phyloP scores from a whole-genome alignment of 2,329 filamentous ascomycete species.

The Trichocomaceae sp. region DNA sequence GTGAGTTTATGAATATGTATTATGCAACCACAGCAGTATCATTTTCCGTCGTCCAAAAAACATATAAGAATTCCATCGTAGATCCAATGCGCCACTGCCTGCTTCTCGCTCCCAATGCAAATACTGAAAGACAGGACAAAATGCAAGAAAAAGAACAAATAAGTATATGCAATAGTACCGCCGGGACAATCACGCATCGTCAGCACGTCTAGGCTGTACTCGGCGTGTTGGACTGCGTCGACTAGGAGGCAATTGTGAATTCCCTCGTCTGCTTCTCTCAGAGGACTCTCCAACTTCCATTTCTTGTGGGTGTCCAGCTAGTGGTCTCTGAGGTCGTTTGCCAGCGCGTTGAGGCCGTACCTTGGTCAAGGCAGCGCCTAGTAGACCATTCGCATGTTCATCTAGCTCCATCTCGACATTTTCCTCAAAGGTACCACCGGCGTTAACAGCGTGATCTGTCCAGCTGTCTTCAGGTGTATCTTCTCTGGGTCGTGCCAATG shows the following conservation, averaged over 20 bases:
- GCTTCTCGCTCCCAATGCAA: conserved; percentile 13
- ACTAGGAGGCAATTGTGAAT: conserved; percentile 13
- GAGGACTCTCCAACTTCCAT: conserved; percentile 21
- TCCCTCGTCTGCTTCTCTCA: conserved; percentile 19
- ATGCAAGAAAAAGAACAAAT: neutral
- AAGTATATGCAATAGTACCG: neutral
- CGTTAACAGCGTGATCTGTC: conserved; percentile 33
- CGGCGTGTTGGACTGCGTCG: conserved; percentile 15
- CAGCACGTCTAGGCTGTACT: conserved; percentile 9
- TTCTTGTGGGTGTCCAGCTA: conserved; percentile 14
- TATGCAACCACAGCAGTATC: neutral
- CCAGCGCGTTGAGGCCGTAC: conserved; percentile 21
- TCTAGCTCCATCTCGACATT: conserved; percentile 38
- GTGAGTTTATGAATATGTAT: neutral
- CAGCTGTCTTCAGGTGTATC: conserved; percentile 26
- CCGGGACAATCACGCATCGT: neutral
- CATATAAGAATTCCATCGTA: neutral
- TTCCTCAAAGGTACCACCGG: conserved; percentile 26
- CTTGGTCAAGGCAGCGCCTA: conserved; percentile 34
- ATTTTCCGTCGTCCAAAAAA: neutral
- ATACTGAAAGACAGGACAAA: neutral
- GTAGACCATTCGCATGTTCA: conserved; percentile 36
- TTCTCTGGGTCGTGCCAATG: conserved; percentile 23
- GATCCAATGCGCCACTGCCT: conserved; percentile 8
- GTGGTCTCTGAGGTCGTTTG: conserved; percentile 9